A percentile compares a stretch with the other conserved stretches of the same genome.
phyloP scores from a whole-genome alignment of 352 stramenopile genomes.

The Pythium brachiatum region DNA sequence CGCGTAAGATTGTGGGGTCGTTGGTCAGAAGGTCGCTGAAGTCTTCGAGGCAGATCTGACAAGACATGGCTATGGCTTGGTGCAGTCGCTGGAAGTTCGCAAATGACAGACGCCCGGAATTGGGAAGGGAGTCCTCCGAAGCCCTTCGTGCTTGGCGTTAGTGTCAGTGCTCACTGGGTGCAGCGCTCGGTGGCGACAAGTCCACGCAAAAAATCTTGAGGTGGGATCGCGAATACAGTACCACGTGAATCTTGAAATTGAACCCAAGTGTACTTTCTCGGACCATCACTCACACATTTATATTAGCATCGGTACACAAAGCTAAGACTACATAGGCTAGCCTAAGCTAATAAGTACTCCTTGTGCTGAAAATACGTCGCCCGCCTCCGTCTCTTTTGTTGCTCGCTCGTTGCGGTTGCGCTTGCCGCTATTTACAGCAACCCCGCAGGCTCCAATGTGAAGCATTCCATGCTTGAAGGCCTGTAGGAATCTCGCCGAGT shows the following conservation, averaged over 20 bases:
- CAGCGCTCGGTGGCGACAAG: no score
- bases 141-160: no score
- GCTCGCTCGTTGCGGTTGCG: not conserved
- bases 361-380: not conserved
- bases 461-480: not conserved
- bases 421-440: constrained; percentile 1
- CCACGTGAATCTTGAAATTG: no score
- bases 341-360: not conserved
- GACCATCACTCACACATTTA: not conserved
- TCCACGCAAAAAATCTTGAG: no score
- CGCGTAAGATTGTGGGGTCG: not conserved
- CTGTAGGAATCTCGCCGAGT: not conserved
- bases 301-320: not conserved
- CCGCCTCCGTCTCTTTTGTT: not conserved
- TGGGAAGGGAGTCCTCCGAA: no score
- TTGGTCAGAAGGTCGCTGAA: constrained; percentile 17
- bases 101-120: no score
- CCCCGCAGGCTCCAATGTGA: not conserved
- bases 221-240: no score
- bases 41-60: constrained; percentile 27
- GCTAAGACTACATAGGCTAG: not conserved
- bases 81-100: not conserved
- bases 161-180: no score
- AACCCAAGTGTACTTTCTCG: not conserved
- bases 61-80: not conserved